Evolutionary conservation across 352 stramenopile genomes (phyloP), one percentile per base, ranked within the genome.

Genomic region (Phytophthora fragariaefolia): DNA sequence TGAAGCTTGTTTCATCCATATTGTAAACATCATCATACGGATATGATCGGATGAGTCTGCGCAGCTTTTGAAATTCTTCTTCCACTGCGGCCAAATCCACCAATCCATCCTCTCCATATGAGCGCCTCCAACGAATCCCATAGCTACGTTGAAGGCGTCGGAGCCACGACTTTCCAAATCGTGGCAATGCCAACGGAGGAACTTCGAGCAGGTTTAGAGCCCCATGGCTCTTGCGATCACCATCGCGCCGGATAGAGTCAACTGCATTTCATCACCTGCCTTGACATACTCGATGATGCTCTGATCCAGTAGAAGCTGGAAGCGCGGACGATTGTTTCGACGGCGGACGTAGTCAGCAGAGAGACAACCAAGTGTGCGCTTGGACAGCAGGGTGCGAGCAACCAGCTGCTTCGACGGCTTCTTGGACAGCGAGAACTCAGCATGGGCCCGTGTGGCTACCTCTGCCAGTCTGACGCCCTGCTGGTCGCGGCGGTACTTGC

Each of bases 91-190:
- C 20, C 15, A 57, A 32, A 22, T 57, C 30, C 8, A 46, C 30
- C 17, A 46, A 10, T 4, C 32, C 49, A 12, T 30, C 28, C 20
- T 58, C 50, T 0, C 32, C 50, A 20, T 58, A n/a, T 3, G 50
- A 15, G 10, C 50, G 30, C 3, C 50, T 8, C 50, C 50, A 58
- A 0, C 10, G 50, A 46, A 47, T 46, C 5, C 34, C 50, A 47
- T 58, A 46, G 9, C 50, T 30, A 15, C 15, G 12, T 27, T 58
- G 50, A 4, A 47, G 10, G n/a, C 13, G 12, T 10, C 18, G 32
- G 4, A 47, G 32, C 30, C 49, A 57, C 23, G 49, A 57, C 49
- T 20, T 20, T 18, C 48, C 27, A 8, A 55, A 20, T 2, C 48
- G 26, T 4, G 48, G 28, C 48, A n/a, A 38, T 2, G 32, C 32